phyloP scores from a whole-genome alignment of 352 stramenopile genomes.

The Globisporangium apiculatum region DNA sequence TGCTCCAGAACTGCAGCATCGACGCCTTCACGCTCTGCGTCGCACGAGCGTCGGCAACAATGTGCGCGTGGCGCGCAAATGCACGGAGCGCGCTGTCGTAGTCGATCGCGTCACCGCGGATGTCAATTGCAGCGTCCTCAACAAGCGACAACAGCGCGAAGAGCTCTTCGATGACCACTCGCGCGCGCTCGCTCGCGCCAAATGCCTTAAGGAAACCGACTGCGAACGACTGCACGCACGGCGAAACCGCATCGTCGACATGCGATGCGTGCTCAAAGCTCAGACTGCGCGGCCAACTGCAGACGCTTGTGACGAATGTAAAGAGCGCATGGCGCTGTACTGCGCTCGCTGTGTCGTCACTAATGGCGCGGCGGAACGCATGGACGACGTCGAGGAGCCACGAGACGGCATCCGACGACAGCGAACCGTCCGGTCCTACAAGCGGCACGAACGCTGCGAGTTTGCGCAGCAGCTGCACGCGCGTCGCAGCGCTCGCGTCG shows the following conservation, averaged over 20 bases:
- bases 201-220: constrained; percentile 5
- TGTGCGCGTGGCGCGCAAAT: not conserved
- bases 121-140: not conserved
- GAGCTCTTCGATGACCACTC: constrained; percentile 7
- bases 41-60: not conserved
- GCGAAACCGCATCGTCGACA: not conserved
- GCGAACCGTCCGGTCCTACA: not conserved
- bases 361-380: constrained; percentile 5
- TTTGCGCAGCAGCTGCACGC: constrained; percentile 5
- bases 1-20: constrained; percentile 12
- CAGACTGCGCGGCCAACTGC: not conserved
- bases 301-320: constrained; percentile 9
- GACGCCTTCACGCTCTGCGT: constrained; percentile 3
- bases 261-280: constrained; percentile 5
- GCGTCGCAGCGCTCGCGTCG: not conserved
- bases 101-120: not conserved
- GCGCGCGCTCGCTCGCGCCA: constrained; percentile 3
- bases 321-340: constrained; percentile 9
- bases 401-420: constrained; percentile 5
- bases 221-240: constrained; percentile 1
- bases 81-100: constrained; percentile 3
- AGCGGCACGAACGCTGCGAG: constrained; percentile 7
- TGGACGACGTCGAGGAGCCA: constrained; percentile 13
- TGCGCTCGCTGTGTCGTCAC: not conserved
- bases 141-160: constrained; percentile 3